Percentiles rank a stretch among this genome's conserved stretches.
Conservation (phyloP, 129 eudicot genomes). For the Arctium minus region DNA sequence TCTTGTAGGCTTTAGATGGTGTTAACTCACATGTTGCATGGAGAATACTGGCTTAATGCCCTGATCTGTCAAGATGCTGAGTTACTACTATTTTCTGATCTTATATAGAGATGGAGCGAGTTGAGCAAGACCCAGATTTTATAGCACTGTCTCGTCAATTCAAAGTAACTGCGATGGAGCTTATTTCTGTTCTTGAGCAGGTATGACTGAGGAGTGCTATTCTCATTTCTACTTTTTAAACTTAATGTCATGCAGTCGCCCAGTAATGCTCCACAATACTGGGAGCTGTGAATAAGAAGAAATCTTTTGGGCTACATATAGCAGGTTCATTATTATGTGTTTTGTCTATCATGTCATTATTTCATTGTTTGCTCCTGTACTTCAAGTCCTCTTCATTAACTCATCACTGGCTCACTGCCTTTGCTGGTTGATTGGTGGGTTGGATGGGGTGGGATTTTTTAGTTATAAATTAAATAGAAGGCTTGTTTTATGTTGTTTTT, state of each 20-base stretch:
- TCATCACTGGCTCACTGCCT: background rate
- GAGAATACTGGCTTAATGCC: constrained; percentile 9
- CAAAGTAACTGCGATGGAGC: constrained; percentile 93
- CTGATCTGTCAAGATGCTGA: constrained; percentile 23
- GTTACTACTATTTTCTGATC: constrained; percentile 27
- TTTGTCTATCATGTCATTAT: background rate
- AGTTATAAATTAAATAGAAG: background rate
- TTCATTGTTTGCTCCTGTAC: background rate
- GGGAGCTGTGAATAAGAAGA: background rate
- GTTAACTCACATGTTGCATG: constrained; percentile 2
- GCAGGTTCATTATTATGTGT: background rate
- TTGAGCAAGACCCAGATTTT: constrained; percentile 93
- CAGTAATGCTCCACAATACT: background rate
- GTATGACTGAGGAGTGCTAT: constrained; percentile 30
- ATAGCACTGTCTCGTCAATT: constrained; percentile 83
- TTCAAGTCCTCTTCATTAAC: background rate
- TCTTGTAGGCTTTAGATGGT: constrained; percentile 5
- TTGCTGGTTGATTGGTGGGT: background rate
- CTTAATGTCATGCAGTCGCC: background rate
- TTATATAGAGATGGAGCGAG: constrained; percentile 86
- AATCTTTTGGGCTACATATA: background rate
- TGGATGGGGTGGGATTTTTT: background rate
- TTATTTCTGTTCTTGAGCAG: constrained; percentile 97
- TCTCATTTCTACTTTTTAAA: background rate
- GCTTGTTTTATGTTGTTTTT: background rate